phyloP scores from a whole-genome alignment of 352 stramenopile genomes.

The Pythium phragmitis region DNA sequence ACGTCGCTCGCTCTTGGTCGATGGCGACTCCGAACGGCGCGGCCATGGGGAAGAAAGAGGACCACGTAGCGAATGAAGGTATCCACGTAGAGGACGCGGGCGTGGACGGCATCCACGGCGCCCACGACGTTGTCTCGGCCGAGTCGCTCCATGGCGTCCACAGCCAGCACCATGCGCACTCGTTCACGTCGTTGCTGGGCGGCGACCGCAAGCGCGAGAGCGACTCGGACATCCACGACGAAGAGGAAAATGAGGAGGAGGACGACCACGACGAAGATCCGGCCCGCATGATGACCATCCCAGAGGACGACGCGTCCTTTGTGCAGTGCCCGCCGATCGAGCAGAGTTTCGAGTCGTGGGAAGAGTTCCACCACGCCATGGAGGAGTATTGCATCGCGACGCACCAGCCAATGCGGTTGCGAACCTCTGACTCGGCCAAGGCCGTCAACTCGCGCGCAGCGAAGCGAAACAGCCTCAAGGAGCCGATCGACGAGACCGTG shows the following conservation, averaged over 20 bases:
- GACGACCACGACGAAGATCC: slow-evolving; percentile 42
- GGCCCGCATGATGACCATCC: slow-evolving; percentile 43
- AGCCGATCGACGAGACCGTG: slow-evolving; percentile 83
- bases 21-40: slow-evolving; percentile 25
- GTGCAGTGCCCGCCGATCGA: slow-evolving; percentile 73
- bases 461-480: slow-evolving; percentile 83
- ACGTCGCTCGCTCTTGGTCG: not conserved
- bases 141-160: slow-evolving; percentile 31
- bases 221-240: slow-evolving; percentile 55
- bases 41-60: slow-evolving; percentile 18
- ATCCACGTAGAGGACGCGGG: slow-evolving; percentile 17
- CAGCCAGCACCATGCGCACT: slow-evolving; percentile 27
- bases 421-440: slow-evolving; percentile 80
- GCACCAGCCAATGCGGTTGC: slow-evolving; percentile 78
- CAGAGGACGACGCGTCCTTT: slow-evolving; percentile 58
- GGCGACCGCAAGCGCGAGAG: slow-evolving; percentile 60
- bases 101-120: slow-evolving; percentile 16
- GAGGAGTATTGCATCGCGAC: slow-evolving; percentile 72
- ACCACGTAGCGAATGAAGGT: slow-evolving; percentile 21
- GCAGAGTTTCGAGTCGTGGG: slow-evolving; percentile 80
- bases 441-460: slow-evolving; percentile 73
- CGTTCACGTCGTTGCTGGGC: slow-evolving; percentile 55
- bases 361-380: slow-evolving; percentile 81
- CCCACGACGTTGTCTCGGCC: slow-evolving; percentile 21
- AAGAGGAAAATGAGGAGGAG: slow-evolving; percentile 44